Conservation (phyloP, 805 yeast species). For the Kazachstania kunashirensis region DNA sequence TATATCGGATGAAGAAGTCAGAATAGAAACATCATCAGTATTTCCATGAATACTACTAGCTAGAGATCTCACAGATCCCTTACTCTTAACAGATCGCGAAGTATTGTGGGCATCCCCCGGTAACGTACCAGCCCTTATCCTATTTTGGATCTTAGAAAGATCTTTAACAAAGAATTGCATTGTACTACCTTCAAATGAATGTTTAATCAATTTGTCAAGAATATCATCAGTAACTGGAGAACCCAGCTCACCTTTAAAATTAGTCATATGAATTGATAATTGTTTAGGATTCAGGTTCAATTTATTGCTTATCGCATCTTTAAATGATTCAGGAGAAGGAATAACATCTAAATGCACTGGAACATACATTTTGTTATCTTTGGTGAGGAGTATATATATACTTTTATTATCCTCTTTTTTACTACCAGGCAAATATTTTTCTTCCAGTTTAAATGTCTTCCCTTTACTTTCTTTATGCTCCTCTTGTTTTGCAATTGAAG, state of each 20-base stretch:
- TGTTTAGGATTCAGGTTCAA: constrained; percentile 25
- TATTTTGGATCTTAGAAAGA: constrained; percentile 9
- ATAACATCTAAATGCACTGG: constrained; percentile 37
- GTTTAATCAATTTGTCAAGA: constrained; percentile 31
- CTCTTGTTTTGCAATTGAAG: not conserved
- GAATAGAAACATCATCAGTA: constrained; percentile 21
- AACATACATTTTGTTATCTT: constrained; percentile 48
- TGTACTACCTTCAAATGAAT: constrained; percentile 28
- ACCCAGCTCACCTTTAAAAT: constrained; percentile 53
- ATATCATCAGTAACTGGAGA: constrained; percentile 43
- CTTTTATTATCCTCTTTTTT: constrained; percentile 10
- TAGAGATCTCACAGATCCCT: constrained; percentile 21
- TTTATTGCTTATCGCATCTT: constrained; percentile 31
- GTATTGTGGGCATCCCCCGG: constrained; percentile 11
- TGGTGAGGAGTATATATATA: constrained; percentile 44
- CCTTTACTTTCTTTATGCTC: not conserved
- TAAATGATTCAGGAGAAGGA: constrained; percentile 31
- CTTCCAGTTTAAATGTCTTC: not conserved
- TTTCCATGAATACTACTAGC: constrained; percentile 20
- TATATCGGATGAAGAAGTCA: constrained; percentile 25
- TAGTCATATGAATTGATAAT: constrained; percentile 51
- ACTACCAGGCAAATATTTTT: constrained; percentile 3
- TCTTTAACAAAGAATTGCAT: constrained; percentile 25
- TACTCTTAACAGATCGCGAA: constrained; percentile 18
- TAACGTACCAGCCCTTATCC: constrained; percentile 14